Evolutionary conservation across 495 filamentous ascomycete species (phyloP).

Genomic region (Penicillium parvum): DNA sequence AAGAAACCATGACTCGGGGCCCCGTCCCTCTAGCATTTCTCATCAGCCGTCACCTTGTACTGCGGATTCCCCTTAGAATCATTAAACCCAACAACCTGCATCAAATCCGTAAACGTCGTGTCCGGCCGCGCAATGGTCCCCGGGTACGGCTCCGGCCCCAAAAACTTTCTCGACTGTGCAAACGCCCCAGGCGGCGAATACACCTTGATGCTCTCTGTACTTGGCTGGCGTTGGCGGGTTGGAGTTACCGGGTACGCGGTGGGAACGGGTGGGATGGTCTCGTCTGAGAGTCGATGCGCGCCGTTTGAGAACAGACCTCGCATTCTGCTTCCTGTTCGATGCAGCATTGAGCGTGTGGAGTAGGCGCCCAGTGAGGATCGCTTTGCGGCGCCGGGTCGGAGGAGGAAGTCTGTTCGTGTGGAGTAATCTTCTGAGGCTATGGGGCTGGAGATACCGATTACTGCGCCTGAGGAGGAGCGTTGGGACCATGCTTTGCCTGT

Average conservation of each 20-base stretch:
- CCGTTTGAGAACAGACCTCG: constrained; percentile 32
- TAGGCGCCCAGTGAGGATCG: constrained; percentile 24
- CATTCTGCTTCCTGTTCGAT: constrained; percentile 35
- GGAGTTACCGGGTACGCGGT: constrained; percentile 27
- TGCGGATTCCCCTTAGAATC: constrained; percentile 34
- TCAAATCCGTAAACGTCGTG: constrained; percentile 64
- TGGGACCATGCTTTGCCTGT: constrained; percentile 21
- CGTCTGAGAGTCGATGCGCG: constrained; percentile 9
- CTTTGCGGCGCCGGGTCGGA: constrained; percentile 25
- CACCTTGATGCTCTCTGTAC: constrained; percentile 64
- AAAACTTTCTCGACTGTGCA: constrained; percentile 21
- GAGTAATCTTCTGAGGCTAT: constrained; percentile 46
- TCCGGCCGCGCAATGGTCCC: constrained; percentile 31
- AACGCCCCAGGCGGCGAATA: constrained; percentile 58
- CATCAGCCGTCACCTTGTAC: constrained; percentile 15
- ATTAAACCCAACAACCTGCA: constrained; percentile 53
- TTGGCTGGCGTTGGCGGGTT: constrained; percentile 46
- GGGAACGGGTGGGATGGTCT: constrained; percentile 20
- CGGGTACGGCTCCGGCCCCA: constrained; percentile 32
- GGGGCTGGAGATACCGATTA: constrained; percentile 52
- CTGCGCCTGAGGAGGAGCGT: constrained; percentile 38
- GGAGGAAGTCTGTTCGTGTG: constrained; percentile 57
- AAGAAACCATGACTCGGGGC: no score
- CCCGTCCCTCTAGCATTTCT: no score
- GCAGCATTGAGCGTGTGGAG: constrained; percentile 33